Evolutionary conservation across 192 early-diverging fungal genomes (phyloP), one percentile per base, ranked within the genome.

Genomic region (Kickxella alabastrina): DNA sequence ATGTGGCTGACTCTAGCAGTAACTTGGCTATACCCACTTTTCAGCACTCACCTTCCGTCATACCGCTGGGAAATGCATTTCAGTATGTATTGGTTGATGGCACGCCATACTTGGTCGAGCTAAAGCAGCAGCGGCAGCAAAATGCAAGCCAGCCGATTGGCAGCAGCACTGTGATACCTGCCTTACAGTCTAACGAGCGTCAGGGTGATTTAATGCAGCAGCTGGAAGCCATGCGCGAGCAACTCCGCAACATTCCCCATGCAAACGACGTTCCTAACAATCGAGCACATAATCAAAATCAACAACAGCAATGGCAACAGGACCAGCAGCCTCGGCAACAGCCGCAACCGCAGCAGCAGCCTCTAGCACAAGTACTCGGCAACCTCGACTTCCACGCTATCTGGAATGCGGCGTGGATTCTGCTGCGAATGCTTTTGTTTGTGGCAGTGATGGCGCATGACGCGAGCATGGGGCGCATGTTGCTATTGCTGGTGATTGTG

Each of bases 11-110:
- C n/a, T n/a, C n/a, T n/a, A n/a, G n/a, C n/a, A n/a, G n/a, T n/a
- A n/a, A n/a, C n/a, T n/a, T n/a, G n/a, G n/a, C n/a, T n/a, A n/a
- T n/a, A n/a, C n/a, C n/a, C n/a, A n/a, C n/a, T n/a, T n/a, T n/a
- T n/a, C n/a, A n/a, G n/a, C n/a, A n/a, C n/a, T 21, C 35, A 13
- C 49, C 54, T 3, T 57, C 13, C 6, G 43, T 56, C 28, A 28
- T 51, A 21, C 72, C 64, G 22, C 60, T 75, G 18, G 55, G 72
- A 22, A 59, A 37, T 35, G 43, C 34, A 29, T 75, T 75, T 24
- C 72, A 75, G 50, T 75, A 75, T 28, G 61, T 75, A 49, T 49
- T 75, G n/a, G 56, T 68, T 4, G 59, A 68, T 25, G 66, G 66
- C 14, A 27, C 50, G 48, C 72, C 65, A 12, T 63, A 68, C 40